A percentile compares a stretch with the other conserved stretches of the same genome.
These are phyloP conservation scores for Ananas comosus DNA, from an alignment of 176 grass and related monocot genomes.

Conservation along the genomic window DNA sequence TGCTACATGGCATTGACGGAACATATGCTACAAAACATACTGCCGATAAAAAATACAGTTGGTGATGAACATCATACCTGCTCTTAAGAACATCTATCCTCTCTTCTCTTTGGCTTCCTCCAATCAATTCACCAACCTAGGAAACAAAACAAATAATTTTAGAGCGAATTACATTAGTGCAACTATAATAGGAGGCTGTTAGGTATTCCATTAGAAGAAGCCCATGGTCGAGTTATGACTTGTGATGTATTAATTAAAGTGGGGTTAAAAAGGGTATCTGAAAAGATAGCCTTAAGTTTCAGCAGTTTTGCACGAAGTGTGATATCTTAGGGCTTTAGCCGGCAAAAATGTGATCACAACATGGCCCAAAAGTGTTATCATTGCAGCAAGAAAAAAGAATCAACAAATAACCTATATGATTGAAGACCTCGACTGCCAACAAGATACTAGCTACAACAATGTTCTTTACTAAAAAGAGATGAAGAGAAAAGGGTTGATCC, in stretches of 20 bases:
- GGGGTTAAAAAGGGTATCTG: no score
- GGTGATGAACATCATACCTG: slow-evolving; percentile 27
- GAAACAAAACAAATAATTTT: slow-evolving; percentile 8
- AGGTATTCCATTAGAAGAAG: no score
- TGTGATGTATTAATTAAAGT: no score
- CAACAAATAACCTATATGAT: not conserved
- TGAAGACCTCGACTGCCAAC: no score
- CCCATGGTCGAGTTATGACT: no score
- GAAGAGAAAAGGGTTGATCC: not conserved
- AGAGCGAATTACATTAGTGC: not conserved
- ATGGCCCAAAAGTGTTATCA: not conserved
- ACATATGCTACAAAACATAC: not conserved
- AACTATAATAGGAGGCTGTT: no score
- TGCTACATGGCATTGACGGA: not conserved
- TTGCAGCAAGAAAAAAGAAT: not conserved
- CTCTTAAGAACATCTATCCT: slow-evolving; percentile 62
- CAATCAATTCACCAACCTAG: slow-evolving; percentile 90
- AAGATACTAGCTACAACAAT: not conserved
- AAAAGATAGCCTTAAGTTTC: no score
- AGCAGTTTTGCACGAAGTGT: no score
- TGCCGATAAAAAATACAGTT: not conserved
- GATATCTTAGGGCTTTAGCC: no score
- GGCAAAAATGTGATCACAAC: no score
- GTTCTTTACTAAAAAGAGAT: not conserved
- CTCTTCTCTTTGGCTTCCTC: slow-evolving; percentile 98